Evolutionary conservation across 495 filamentous ascomycete genomes (phyloP).

Genomic region (Penicillium tannophilum): DNA sequence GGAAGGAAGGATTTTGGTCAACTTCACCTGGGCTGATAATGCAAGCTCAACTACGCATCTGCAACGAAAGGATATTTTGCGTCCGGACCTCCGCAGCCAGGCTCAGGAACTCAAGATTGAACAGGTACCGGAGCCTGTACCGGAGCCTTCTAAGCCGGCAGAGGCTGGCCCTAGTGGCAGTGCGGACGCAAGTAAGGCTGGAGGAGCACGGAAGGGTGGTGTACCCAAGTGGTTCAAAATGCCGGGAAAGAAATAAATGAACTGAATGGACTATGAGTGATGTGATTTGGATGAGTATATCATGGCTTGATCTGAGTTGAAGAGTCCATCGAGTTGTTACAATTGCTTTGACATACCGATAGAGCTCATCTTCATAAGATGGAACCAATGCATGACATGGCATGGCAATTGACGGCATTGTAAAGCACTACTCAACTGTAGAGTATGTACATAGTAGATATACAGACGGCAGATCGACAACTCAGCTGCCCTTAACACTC

Average conservation of each 20-base stretch:
- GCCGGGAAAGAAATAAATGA: constrained; percentile 55
- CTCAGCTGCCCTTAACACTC: neutral
- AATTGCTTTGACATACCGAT: neutral
- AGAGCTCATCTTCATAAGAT: neutral
- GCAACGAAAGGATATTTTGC: constrained; percentile 54
- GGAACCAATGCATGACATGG: neutral
- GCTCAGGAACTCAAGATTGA: constrained; percentile 68
- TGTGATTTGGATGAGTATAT: neutral
- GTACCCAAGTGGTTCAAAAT: constrained; percentile 75
- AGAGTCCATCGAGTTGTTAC: neutral
- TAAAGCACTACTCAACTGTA: neutral
- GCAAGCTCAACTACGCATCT: constrained; percentile 45
- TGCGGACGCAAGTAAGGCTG: constrained; percentile 46
- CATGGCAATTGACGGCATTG: neutral
- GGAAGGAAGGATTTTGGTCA: constrained; percentile 68
- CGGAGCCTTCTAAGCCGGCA: constrained; percentile 39
- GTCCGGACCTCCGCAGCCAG: constrained; percentile 62
- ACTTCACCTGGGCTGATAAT: constrained; percentile 73
- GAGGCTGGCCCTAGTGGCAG: constrained; percentile 31
- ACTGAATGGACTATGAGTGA: constrained; percentile 9
- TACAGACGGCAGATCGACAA: neutral
- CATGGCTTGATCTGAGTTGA: constrained; percentile 1
- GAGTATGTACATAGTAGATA: neutral
- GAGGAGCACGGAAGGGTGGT: constrained; percentile 42
- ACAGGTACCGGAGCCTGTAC: constrained; percentile 41